Base-by-base conservation (phyloP, 1,284 basidiomycete genomes). In the Cryptococcus sp. region DNA sequence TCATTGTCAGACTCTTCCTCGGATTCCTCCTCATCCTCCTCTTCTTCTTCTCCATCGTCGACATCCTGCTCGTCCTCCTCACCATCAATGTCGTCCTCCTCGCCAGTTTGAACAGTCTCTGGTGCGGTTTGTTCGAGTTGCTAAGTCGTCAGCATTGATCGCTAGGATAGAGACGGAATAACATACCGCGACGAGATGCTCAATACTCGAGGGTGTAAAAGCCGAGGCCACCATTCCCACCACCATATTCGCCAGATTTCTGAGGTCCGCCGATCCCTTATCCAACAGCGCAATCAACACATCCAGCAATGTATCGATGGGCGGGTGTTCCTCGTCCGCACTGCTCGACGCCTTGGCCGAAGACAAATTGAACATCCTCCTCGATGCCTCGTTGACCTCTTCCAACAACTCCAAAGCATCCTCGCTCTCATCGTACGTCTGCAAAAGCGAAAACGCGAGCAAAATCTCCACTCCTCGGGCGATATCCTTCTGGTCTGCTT, bases 241-340 rank as follows among this genome's bases (percentile, higher is more conserved):
- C 4, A 83, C 84, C 56, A 89, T 82, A 52, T 85, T 91, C 7
- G 86, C 86, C 19, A 91, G 76, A 0, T 82, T 80, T 21, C 90
- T 83, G 69, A 89, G 79, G 71, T 90, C 94, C 32, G 83, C 81
- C 10, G 85, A 88, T 2, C 86, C 84, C 53, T 85, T 81, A 68
- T 97, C 92, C 43, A 98, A 75, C 64, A 90, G 84, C 7, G 87
- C 88, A 49, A 97, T 86, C 50, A 97, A 80, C 22, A 81, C 80
- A 65, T 97, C 93, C 42, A 93, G 83, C 33, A 97, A 77, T 28
- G 91, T 73, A 60, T 95, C 91, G 45, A 93, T 82, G 1, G 88
- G 83, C 36, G 80, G 72, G 19, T 76, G 74, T 23, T 74, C 76
- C 26, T 74, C 75, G 10, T 55, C 60, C 12, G 59, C 62, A 1